Evolutionary conservation across 1,284 basidiomycete species (phyloP), one percentile per base, ranked within the genome.

Genomic region (Mixia osmundae): DNA sequence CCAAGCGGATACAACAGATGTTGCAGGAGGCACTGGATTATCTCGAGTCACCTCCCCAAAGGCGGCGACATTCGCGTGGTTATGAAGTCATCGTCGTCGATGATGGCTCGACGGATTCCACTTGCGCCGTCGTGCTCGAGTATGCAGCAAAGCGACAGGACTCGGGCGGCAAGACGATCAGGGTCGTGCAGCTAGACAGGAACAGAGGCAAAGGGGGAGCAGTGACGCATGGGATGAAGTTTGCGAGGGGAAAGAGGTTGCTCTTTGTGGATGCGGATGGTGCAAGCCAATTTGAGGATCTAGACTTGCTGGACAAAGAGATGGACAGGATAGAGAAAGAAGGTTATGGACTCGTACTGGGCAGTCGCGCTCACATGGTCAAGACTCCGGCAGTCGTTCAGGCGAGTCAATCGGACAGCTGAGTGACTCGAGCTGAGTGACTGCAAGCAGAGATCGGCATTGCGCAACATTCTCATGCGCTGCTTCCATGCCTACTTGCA

Each of bases 181-280:
- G 76, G 33, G 69, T 91, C 4, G 67, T 85, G 30, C 67, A 64
- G n/a, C 60, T 91, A 33, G 68, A 69, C 50, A 61, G 65, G 49
- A 94, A 91, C 51, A 58, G 76, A 9, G 85, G 85, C 1, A 94
- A 91, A 53, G 85, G 85, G 18, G 85, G 79, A 1, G 79, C 83
- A 0, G 83, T 91, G 15, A 64, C 75, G 27, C 46, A 57, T 55
- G 57, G 80, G 29, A 76, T 83, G 66, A 54, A 87, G 41, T 72
- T 77, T 50, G 65, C 69, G 4, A 65, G 78, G 3, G 85, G 85
- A 4, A 56, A 63, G 42, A 59, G 76, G n/a, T 60, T 91, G 33
- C 59, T 91, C 32, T 85, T 91, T 67, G 83, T 75, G 24, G 85
- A 94, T 51, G 85, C 85, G 5, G 85, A 94, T 48, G 85, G 78